Base-by-base conservation (phyloP, 1,284 basidiomycete species). In the Irpex sp. region DNA sequence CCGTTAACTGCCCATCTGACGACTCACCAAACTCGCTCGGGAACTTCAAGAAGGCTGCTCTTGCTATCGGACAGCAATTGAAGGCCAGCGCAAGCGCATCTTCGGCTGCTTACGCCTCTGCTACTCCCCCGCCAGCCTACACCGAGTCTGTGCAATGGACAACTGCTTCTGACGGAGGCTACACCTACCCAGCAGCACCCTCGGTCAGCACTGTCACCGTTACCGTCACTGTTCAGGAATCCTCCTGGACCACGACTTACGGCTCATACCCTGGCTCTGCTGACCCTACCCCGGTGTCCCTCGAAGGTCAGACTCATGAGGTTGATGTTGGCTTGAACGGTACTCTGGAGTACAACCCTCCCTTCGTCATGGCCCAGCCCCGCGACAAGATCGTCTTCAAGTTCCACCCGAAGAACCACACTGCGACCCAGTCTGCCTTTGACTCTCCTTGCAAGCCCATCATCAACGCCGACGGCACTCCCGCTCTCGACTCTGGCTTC, bases 361-460 rank as follows among this genome's bases (percentile, higher is more conserved):
- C 81, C 53, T 75, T 73, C 68, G 72, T 88, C 67, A 65, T 73
- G 53, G 86, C 86, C 56, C 68, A 73, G 63, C 81, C 81, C 54
- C 77, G 80, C 55, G 85, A 86, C 68, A 76, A 74, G 58, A 74
- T 87, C 68, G 72, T 78, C 60, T 87, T 87, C 75, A 77, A 83
- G 72, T 87, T 87, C 79, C 79, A 79, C 65, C 75, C 79, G 69
- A 87, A 85, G 77, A 87, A 87, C 73, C 86, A 88, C 75, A 85
- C 85, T n/a, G 83, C 83, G 49, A 87, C 86, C n/a, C 86, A 88
- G 71, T 86, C 85, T 9, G 79, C 82, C 11, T 89, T 89, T 70
- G 81, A 77, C 57, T 79, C 79, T 58, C 87, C 87, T 47, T 89
- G 87, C 75, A 71, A 76, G 59, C 77, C 76, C 61, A 70, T 82